Conservation (phyloP, 2,329 filamentous ascomycete genomes). For the Ophiostoma tasmaniense region DNA sequence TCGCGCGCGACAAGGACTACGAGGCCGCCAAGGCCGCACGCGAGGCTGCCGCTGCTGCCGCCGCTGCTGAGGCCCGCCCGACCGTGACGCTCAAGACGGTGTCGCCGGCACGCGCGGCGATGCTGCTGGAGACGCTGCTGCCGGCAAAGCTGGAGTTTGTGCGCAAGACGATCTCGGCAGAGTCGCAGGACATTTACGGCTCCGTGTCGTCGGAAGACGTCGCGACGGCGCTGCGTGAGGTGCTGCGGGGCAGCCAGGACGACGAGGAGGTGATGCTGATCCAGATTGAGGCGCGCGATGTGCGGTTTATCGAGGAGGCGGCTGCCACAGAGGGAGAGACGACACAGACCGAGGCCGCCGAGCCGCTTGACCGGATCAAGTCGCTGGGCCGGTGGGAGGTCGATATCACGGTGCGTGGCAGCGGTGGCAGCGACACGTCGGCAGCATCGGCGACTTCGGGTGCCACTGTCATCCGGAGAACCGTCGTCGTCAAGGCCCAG, state of each 20-base stretch:
- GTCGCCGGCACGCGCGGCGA: constrained; percentile 30
- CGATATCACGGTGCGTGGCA: constrained; percentile 27
- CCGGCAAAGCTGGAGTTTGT: constrained; percentile 32
- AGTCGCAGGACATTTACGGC: constrained; percentile 31
- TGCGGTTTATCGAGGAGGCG: constrained; percentile 25
- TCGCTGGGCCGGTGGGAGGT: constrained; percentile 34
- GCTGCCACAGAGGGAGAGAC: background rate
- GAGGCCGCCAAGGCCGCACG: background rate
- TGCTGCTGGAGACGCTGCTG: constrained; percentile 30
- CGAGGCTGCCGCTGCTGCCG: background rate
- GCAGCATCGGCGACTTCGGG: background rate
- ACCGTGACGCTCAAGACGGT: constrained; percentile 10
- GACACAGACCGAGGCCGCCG: constrained; percentile 20
- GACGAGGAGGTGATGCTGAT: constrained; percentile 20
- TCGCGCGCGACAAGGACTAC: background rate
- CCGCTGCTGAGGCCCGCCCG: background rate
- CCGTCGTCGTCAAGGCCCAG: constrained; percentile 29
- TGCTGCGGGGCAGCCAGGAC: constrained; percentile 27
- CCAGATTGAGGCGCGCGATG: constrained; percentile 29
- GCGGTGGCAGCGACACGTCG: background rate
- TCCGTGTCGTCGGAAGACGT: constrained; percentile 35
- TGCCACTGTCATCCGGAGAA: constrained; percentile 19
- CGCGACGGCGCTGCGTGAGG: constrained; percentile 28
- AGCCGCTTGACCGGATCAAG: constrained; percentile 34
- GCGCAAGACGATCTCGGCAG: constrained; percentile 30